These are phyloP conservation scores for Zhuliangozyma blackwelliae DNA, from an alignment of 1,139 yeast species.

Conservation along the genomic window DNA sequence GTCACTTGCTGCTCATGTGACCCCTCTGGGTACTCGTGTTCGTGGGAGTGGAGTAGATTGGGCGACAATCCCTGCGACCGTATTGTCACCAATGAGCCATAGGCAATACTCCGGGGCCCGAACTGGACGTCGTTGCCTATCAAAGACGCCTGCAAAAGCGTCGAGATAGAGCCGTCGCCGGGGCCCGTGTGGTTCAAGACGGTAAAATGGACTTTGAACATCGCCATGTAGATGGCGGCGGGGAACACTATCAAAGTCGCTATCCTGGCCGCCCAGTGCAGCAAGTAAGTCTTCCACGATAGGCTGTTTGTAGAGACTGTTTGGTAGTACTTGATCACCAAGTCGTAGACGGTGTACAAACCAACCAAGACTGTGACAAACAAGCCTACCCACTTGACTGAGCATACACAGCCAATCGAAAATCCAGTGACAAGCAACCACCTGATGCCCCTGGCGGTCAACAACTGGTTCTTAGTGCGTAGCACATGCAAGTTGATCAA, in stretches of 20 bases:
- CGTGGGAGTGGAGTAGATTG: slow-evolving; percentile 67
- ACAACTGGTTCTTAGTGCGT: slow-evolving; percentile 32
- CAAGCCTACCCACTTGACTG: slow-evolving; percentile 95
- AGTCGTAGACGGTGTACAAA: slow-evolving; percentile 72
- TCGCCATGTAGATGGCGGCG: slow-evolving; percentile 55
- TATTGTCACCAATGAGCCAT: slow-evolving; percentile 59
- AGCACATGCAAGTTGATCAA: slow-evolving; percentile 51
- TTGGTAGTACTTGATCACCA: slow-evolving; percentile 63
- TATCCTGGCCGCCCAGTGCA: slow-evolving; percentile 75
- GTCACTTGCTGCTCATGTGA: slow-evolving; percentile 73
- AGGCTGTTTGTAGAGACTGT: slow-evolving; percentile 23
- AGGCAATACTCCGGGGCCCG: slow-evolving; percentile 60
- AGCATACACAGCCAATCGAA: slow-evolving; percentile 86
- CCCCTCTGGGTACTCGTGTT: slow-evolving; percentile 65
- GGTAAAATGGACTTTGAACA: slow-evolving; percentile 77
- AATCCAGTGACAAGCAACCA: slow-evolving; percentile 72
- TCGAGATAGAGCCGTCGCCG: slow-evolving; percentile 71
- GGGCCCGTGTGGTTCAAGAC: slow-evolving; percentile 74
- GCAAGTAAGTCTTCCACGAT: slow-evolving; percentile 33
- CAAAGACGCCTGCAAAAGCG: slow-evolving; percentile 66
- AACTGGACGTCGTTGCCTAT: slow-evolving; percentile 47
- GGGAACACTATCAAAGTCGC: slow-evolving; percentile 72
- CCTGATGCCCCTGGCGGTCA: slow-evolving; percentile 41
- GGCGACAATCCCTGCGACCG: slow-evolving; percentile 74
- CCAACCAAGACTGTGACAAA: slow-evolving; percentile 85